Percentiles rank a stretch among this genome's conserved stretches.
Evolutionary conservation across 1,284 basidiomycete genomes (phyloP).

Genomic region (Veloporphyrellus conicus): DNA sequence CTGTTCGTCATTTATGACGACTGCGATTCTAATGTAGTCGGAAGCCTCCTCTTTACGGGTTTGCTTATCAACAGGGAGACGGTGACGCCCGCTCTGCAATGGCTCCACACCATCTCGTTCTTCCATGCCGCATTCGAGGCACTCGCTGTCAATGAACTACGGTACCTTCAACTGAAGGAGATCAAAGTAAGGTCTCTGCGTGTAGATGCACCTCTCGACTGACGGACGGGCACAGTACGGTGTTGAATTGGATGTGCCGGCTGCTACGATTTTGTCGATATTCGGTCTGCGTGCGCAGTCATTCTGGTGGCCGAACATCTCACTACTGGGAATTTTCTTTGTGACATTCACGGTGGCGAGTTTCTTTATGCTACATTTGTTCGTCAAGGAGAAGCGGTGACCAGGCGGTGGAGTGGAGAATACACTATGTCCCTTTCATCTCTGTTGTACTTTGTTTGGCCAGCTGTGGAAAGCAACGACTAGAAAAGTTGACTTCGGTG

Average conservation of each 20-base stretch:
- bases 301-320: conserved; percentile 94
- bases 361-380: conserved; percentile 79
- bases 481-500: not conserved
- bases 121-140: conserved; percentile 99
- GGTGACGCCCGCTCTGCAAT: conserved; percentile 67
- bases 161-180: conserved; percentile 90
- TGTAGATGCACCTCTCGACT: conserved; percentile 2
- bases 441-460: conserved; percentile 27
- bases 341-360: conserved; percentile 69
- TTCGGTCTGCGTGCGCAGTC: conserved; percentile 88
- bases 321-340: conserved; percentile 80
- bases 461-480: conserved; percentile 16
- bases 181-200: conserved; percentile 57
- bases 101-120: conserved; percentile 90
- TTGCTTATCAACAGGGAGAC: conserved; percentile 91
- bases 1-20: not conserved
- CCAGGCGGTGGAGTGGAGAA: conserved; percentile 1
- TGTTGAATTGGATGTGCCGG: conserved; percentile 88
- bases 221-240: conserved; percentile 62
- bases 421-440: not conserved
- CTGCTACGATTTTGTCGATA: conserved; percentile 86
- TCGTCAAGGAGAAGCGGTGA: conserved; percentile 86
- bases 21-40: conserved; percentile 1
- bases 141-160: conserved; percentile 90
- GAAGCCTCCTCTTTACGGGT: conserved; percentile 89